Percentiles rank a stretch among this genome's conserved stretches.
phyloP scores from a whole-genome alignment of 208 protist species.

The Leishmania mexicana region DNA sequence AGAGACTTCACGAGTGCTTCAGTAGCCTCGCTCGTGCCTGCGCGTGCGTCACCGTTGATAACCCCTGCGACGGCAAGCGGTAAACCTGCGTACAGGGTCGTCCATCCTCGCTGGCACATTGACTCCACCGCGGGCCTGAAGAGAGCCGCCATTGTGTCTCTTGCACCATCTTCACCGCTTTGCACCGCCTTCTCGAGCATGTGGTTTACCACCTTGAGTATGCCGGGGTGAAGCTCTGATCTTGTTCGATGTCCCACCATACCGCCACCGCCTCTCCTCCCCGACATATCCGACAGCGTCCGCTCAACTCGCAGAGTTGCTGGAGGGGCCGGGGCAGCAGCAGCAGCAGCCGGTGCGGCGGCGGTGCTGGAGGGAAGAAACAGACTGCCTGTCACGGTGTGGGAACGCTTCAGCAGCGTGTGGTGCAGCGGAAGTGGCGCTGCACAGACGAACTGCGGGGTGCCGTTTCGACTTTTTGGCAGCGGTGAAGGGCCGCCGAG shows the following conservation, averaged over 20 bases:
- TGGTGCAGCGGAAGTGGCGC: background rate
- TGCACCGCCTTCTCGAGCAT: background rate
- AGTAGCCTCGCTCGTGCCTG: constrained; percentile 1
- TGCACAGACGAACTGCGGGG: background rate
- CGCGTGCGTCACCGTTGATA: background rate
- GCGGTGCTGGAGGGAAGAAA: constrained; percentile 5
- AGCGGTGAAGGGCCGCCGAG: background rate
- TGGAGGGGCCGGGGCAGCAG: background rate
- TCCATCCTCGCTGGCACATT: constrained; percentile 26
- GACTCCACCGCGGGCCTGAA: constrained; percentile 14
- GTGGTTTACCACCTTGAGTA: background rate
- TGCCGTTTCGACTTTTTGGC: background rate
- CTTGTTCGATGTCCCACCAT: background rate
- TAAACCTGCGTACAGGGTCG: constrained; percentile 15
- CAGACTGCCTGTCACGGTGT: background rate
- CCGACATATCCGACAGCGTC: background rate
- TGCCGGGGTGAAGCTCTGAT: background rate
- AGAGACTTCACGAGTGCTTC: constrained; percentile 8
- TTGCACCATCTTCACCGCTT: background rate
- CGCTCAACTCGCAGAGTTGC: background rate
- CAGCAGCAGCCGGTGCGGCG: background rate
- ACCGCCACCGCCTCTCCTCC: background rate
- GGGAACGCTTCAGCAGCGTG: background rate
- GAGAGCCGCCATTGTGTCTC: background rate
- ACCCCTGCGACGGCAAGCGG: constrained; percentile 4